Evolutionary conservation across 73 alveolate genomes (phyloP).

Genomic region (Tetrahymena malaccensis): DNA sequence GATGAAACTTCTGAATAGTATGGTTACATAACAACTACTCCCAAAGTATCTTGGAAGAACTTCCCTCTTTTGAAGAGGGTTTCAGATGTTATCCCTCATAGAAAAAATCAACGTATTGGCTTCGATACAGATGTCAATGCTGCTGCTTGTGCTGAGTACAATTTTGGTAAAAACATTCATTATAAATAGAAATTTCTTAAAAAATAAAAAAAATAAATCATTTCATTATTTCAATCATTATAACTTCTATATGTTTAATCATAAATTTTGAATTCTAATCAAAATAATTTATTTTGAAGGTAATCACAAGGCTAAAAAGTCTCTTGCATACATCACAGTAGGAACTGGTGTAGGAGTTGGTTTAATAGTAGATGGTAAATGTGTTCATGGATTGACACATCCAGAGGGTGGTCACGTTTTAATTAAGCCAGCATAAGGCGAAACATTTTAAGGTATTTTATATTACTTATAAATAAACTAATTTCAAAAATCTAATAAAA

Average conservation of each 20-base stretch:
- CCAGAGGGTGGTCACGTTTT: constrained; percentile 91
- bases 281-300: background rate
- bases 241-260: background rate
- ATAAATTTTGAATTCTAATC: background rate
- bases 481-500: background rate
- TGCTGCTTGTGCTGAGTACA: constrained; percentile 67
- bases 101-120: constrained; percentile 38
- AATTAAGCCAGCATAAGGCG: constrained; percentile 7
- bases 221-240: background rate
- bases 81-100: background rate
- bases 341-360: constrained; percentile 96
- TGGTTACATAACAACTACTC: constrained; percentile 80
- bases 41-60: constrained; percentile 74
- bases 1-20: constrained; percentile 47
- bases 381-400: constrained; percentile 79
- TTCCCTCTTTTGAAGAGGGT: constrained; percentile 39
- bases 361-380: constrained; percentile 57
- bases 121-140: constrained; percentile 84
- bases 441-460: constrained; percentile 23
- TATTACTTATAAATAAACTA: background rate
- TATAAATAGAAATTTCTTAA: background rate
- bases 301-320: constrained; percentile 51
- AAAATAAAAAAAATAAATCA: background rate
- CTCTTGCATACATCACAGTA: constrained; percentile 75
- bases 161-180: background rate